Conservation (phyloP, 1,284 basidiomycete genomes). For the Ustilago xerochloae region DNA sequence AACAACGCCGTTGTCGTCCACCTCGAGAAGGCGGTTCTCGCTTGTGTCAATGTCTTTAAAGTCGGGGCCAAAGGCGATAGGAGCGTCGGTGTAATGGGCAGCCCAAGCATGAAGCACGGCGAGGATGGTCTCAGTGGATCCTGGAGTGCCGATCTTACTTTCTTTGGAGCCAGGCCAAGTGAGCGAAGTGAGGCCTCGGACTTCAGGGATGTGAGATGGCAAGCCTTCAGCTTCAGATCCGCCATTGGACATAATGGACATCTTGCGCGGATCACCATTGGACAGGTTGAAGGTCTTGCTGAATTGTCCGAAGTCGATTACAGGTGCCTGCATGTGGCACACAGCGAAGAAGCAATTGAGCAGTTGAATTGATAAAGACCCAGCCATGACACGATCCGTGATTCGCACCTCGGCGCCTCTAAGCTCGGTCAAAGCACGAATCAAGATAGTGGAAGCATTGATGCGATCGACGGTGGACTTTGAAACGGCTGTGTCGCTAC, state of each 20-base stretch:
- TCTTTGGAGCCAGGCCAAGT: slow-evolving; percentile 44
- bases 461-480: slow-evolving; percentile 22
- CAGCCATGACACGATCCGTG: slow-evolving; percentile 53
- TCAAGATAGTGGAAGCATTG: slow-evolving; percentile 40
- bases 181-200: slow-evolving; percentile 23
- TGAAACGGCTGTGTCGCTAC: neutral
- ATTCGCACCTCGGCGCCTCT: slow-evolving; percentile 47
- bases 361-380: slow-evolving; percentile 53
- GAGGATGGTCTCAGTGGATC: slow-evolving; percentile 57
- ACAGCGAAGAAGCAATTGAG: slow-evolving; percentile 62
- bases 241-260: slow-evolving; percentile 63
- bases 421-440: slow-evolving; percentile 43
- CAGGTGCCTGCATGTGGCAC: slow-evolving; percentile 60
- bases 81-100: slow-evolving; percentile 59
- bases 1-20: slow-evolving; percentile 32
- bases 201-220: slow-evolving; percentile 31
- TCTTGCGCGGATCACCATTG: slow-evolving; percentile 58
- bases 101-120: slow-evolving; percentile 62
- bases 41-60: slow-evolving; percentile 30
- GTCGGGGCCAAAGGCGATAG: slow-evolving; percentile 55
- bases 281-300: slow-evolving; percentile 58
- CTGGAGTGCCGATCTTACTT: slow-evolving; percentile 56
- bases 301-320: slow-evolving; percentile 60
- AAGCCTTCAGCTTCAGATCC: slow-evolving; percentile 42
- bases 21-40: slow-evolving; percentile 26